phyloP scores from a whole-genome alignment of 2,329 filamentous ascomycete genomes.

The Exserohilum turcica region DNA sequence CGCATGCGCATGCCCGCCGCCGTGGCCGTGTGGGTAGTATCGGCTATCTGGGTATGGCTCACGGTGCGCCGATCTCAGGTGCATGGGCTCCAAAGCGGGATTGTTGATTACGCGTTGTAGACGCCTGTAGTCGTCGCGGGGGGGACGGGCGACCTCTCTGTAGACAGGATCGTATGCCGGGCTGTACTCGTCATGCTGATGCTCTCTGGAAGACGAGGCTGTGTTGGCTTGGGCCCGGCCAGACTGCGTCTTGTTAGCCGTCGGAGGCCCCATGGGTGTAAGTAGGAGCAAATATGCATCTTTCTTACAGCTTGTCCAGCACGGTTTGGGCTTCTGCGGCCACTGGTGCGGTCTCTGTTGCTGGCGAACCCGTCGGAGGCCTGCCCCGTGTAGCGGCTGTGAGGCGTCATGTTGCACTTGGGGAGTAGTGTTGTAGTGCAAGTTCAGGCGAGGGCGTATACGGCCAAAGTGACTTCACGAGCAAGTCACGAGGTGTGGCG shows the following conservation, averaged over 20 bases:
- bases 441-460: neutral
- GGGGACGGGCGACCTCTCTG: neutral
- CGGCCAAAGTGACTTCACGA: neutral
- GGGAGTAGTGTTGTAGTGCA: neutral
- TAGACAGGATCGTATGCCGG: neutral
- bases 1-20: neutral
- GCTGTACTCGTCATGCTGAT: neutral
- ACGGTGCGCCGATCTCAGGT: neutral
- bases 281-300: too few relatives aligned
- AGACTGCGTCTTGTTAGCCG: conserved; percentile 1
- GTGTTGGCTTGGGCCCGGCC: neutral
- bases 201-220: neutral
- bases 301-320: neutral
- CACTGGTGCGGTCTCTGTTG: neutral
- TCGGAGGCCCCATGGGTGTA: neutral
- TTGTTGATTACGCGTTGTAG: neutral
- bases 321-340: neutral
- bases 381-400: neutral
- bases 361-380: neutral
- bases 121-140: neutral
- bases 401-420: neutral
- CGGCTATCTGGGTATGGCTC: neutral
- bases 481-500: neutral
- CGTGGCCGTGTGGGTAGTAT: too few relatives aligned
- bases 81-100: neutral